phyloP scores from a whole-genome alignment of 441 rosid genomes.

The Mallotus repandus region DNA sequence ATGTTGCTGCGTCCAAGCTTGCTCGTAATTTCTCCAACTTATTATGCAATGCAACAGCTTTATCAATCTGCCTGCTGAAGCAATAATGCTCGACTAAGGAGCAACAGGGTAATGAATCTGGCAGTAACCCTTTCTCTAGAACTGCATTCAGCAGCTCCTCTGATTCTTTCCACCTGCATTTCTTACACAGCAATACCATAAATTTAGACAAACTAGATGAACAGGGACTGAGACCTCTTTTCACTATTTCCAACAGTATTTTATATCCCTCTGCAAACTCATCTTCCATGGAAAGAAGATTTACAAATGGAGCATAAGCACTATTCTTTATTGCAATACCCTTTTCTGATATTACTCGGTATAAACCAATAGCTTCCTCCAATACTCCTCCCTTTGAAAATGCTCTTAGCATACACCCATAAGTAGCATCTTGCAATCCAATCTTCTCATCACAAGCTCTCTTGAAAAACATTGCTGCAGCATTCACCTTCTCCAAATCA shows the following conservation, averaged over 20 bases:
- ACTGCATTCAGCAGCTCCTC: slow-evolving; percentile 42
- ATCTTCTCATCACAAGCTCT: slow-evolving; percentile 40
- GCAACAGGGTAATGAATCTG: slow-evolving; percentile 46
- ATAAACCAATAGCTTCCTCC: slow-evolving; percentile 48
- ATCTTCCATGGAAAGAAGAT: slow-evolving; percentile 48
- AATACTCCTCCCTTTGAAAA: slow-evolving; percentile 45
- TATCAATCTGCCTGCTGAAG: slow-evolving; percentile 41
- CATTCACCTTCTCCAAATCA: slow-evolving; percentile 51
- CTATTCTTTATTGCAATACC: slow-evolving; percentile 39
- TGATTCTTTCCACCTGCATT: slow-evolving; percentile 49
- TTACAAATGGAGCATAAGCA: slow-evolving; percentile 42
- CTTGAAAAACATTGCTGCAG: slow-evolving; percentile 52
- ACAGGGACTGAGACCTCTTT: slow-evolving; percentile 43
- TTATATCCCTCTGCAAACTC: slow-evolving; percentile 31
- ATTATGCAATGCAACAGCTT: slow-evolving; percentile 50
- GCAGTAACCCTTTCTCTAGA: slow-evolving; percentile 46
- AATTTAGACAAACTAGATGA: slow-evolving; percentile 39
- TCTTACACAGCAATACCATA: slow-evolving; percentile 41
- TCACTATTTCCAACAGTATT: slow-evolving; percentile 45
- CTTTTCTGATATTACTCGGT: slow-evolving; percentile 32
- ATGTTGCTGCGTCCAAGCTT: slow-evolving; percentile 47
- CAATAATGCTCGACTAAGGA: slow-evolving; percentile 53
- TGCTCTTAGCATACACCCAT: slow-evolving; percentile 48
- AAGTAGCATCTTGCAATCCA: slow-evolving; percentile 40
- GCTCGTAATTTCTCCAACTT: slow-evolving; percentile 48